Percentiles rank a stretch among this genome's conserved stretches.
Conservation (phyloP, 2,329 filamentous ascomycete species). For the Aspergillus fructus region DNA sequence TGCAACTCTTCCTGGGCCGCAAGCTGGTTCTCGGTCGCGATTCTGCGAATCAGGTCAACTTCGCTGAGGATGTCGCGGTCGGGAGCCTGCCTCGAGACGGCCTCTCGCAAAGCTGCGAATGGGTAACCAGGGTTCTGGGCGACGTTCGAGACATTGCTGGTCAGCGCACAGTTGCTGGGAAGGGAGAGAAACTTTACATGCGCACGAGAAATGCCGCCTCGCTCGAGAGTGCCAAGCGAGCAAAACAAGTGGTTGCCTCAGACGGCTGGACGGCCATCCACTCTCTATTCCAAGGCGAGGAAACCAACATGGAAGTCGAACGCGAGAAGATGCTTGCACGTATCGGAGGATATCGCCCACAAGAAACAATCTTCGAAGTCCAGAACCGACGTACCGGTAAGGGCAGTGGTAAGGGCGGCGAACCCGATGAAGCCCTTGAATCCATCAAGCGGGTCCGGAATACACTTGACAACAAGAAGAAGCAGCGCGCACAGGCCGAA, state of each 20-base stretch:
- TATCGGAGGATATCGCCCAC: conserved; percentile 83
- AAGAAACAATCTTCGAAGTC: conserved; percentile 96
- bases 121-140: conserved; percentile 73
- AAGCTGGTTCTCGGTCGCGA: conserved; percentile 74
- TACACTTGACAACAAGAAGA: conserved; percentile 44
- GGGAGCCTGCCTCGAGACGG: conserved; percentile 72
- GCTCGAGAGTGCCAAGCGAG: conserved; percentile 81
- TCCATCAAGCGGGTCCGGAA: conserved; percentile 46
- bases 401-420: conserved; percentile 61
- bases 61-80: conserved; percentile 78
- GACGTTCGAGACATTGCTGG: conserved; percentile 72
- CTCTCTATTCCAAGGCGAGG: conserved; percentile 71
- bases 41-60: conserved; percentile 61
- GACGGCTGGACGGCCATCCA: conserved; percentile 74
- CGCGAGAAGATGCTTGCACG: conserved; percentile 83
- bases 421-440: conserved; percentile 65
- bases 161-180: conserved; percentile 71
- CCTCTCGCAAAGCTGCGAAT: conserved; percentile 75
- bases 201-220: conserved; percentile 89
- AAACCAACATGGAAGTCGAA: conserved; percentile 63
- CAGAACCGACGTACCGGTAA: conserved; percentile 71
- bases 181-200: conserved; percentile 91
- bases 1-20: conserved; percentile 92
- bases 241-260: conserved; percentile 72
- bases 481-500: conserved; percentile 34